Base-by-base conservation (phyloP, 2,329 filamentous ascomycete genomes). In the Talaromyces amestolkiae region DNA sequence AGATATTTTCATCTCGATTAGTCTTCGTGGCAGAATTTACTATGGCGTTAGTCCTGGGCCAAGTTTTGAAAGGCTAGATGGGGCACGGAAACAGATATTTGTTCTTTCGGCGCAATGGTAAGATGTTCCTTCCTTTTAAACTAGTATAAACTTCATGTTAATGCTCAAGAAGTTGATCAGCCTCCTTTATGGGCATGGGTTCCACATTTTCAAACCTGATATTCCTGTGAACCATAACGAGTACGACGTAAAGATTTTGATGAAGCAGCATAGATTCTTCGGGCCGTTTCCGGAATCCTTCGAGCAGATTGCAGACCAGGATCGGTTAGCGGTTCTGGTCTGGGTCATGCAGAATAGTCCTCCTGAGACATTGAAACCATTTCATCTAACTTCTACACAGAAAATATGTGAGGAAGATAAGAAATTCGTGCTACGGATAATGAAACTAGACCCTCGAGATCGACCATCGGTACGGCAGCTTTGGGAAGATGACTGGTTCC, bases 381-480 rank as follows among this genome's bases (percentile, higher is more conserved):
- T 77, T 58, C 60, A 27, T 1, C 51, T 53, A 8, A 68, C 69
- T 8, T 68, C 63, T 59, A 69, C 70, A 15, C 35, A 61, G 53
- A 76, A 78, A 65, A 70, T 79, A n/a, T 70, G 66, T 2, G 59
- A 70, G 27, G 68, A 72, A 43, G 56, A 59, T 43, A 59, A 59
- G 56, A 22, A 59, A 59, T 59, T 59, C 31, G 41, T 81, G 17
- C 54, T 70, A 2, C 80, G 74, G 68, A 78, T 81, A 19, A 80
- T 82, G 78, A 80, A 76, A 66, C 71, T 82, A 8, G 78, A 82
- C 65, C 77, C 75, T 45, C 74, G 79, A 65, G 79, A 81, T 65
- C 71, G 78, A 37, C 79, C 78, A 13, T 76, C 76, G 5, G 79
- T 76, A 33, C 71, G 70, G 63, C 72, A 78, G 58, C 68, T 80